Base-by-base conservation (phyloP, 108 stramenopile genomes). In the Skeletonema costatum region DNA sequence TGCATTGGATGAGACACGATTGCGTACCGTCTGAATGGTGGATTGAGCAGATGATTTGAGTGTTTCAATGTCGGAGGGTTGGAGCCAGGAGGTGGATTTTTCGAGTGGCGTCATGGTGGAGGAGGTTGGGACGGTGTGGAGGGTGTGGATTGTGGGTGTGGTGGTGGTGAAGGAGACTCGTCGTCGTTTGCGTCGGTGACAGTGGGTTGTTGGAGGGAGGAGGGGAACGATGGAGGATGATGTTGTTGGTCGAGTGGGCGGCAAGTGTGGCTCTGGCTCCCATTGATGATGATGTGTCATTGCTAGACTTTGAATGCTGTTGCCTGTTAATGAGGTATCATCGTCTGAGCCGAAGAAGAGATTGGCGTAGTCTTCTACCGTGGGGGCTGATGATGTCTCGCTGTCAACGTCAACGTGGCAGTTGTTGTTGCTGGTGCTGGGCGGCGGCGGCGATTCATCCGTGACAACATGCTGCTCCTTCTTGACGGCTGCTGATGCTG, bases 291-390 rank as follows among this genome's bases (percentile, higher is more conserved):
- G 60, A 46, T 32, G 36, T 42, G 17, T 17, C 44, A 46, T 46
- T 4, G 44, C n/a, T n/a, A 56, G 53, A 9, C 53, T 56, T 10
- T 56, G 53, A 25, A 56, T 56, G 17, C 53, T 56, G 25, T 25
- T 56, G 46, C 19, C 59, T 59, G 25, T 44, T 17, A 1, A 3
- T 10, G 35, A 38, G 36, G 35, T 32, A 10, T 39, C 38, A 39
- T 39, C 63, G 21, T 72, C 70, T 29, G 70, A 64, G 60, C 31
- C 60, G 53, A 79, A 79, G 12, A 79, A 33, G 19, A 79, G 78
- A 56, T 79, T 79, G 48, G 71, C 71, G 38, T 73, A 79, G 51
- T 79, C 71, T 14, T 64, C 78, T 16, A 70, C 78, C 60, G 78
- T 68, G 70, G 71, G 78, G 7, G 51, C 33, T n/a, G 19, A 5